Evolutionary conservation across 2,329 filamentous ascomycete species (phyloP), one percentile per base, ranked within the genome.

Genomic region (Fusarium longipes): DNA sequence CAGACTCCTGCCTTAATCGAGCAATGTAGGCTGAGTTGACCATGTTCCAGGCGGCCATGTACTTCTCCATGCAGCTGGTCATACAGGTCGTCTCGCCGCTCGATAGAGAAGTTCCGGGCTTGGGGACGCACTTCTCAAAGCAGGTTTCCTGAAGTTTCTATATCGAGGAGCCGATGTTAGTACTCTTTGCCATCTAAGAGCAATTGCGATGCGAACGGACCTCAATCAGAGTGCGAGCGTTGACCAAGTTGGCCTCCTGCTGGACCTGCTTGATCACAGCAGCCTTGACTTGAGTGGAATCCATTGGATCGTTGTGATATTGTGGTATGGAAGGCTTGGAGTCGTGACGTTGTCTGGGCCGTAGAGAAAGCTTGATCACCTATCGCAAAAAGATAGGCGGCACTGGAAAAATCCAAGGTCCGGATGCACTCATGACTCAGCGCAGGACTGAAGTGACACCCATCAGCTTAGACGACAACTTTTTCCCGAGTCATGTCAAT

Each of bases 61-160:
- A 95, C 80, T 94, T 94, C 74, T 94, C 91, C 87, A 93, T 92
- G 82, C 92, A 95, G 63, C 86, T 83, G 20, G 86, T 91, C 75
- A 92, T 84, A 82, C 92, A 95, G 22, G 86, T 83, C 75, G 88
- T 83, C 78, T 95, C 92, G 79, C 85, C 79, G 78, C 84, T 86
- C 48, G 89, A 89, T 56, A 94, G 80, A 53, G 87, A 88, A 48
- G 83, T 78, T 58, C 90, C 89, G 53, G 92, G 90, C 74, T 90
- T 89, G 48, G 90, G 84, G 17, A 94, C 82, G 79, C 92, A 95
- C 77, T 88, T 89, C 44, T 92, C 87, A 82, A 93, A 95, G 83
- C 92, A 95, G 80, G 90, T 89, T 73, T 91, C 86, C 80, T 93
- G 92, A 78, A 94, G 86, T 87, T 92, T 93, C 90, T 93, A 61